These are phyloP conservation scores for Leccinum pachyderme DNA, from an alignment of 1,284 basidiomycete genomes.

Conservation along the genomic window DNA sequence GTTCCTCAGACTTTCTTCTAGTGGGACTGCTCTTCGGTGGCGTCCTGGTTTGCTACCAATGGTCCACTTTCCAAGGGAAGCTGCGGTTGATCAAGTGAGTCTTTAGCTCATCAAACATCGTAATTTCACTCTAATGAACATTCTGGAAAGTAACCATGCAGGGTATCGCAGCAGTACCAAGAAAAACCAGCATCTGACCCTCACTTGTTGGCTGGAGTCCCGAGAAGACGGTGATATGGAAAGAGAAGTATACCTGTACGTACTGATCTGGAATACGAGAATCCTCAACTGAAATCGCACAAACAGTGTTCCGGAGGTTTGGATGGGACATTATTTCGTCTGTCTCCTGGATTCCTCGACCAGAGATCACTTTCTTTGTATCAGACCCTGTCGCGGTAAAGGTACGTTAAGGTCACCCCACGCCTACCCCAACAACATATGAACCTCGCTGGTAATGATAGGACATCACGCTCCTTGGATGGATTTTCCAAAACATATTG, in stretches of 20 bases:
- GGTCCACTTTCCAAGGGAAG: neutral
- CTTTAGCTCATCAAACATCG: neutral
- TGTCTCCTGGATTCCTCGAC: neutral
- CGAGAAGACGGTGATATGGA: neutral
- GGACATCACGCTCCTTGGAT: neutral
- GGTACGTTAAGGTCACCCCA: neutral
- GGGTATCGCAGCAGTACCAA: neutral
- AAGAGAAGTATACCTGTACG: neutral
- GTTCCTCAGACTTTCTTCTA: neutral
- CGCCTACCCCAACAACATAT: neutral
- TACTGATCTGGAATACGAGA: neutral
- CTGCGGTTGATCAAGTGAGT: neutral
- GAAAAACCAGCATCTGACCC: neutral
- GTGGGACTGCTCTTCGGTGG: neutral
- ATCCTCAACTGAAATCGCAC: neutral
- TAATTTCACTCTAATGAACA: neutral
- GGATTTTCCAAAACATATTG: neutral
- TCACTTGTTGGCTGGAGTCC: neutral
- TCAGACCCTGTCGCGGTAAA: neutral
- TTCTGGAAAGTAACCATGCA: neutral
- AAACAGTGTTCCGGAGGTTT: neutral
- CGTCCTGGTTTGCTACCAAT: neutral
- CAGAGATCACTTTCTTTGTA: neutral
- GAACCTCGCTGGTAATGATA: neutral
- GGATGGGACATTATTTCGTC: neutral